These are phyloP conservation scores for Dioscorea alata DNA, from an alignment of 106 monocot genomes.

Conservation along the genomic window DNA sequence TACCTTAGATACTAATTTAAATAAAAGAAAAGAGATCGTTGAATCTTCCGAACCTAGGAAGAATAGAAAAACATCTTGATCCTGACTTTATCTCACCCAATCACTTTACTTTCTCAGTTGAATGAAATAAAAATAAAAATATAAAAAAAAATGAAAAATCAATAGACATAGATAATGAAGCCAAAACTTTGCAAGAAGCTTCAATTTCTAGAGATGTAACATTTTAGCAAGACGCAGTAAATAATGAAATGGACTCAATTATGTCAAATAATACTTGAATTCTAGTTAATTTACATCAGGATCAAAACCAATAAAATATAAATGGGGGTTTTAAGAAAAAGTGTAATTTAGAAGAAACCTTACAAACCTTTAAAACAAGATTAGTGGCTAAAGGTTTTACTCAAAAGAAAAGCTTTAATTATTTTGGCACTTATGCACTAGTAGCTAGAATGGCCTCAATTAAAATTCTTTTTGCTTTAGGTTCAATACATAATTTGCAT, in stretches of 20 bases:
- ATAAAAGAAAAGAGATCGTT: too few relatives aligned
- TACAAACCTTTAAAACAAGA: neutral
- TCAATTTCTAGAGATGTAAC: neutral
- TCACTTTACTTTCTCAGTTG: neutral
- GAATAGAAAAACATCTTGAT: neutral
- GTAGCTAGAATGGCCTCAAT: too few relatives aligned
- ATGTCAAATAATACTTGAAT: constrained; percentile 1
- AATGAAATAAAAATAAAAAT: neutral
- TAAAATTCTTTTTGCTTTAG: too few relatives aligned
- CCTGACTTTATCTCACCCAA: constrained; percentile 8
- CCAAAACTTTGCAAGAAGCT: neutral
- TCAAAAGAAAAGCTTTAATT: too few relatives aligned
- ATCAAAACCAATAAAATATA: neutral
- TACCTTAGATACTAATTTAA: too few relatives aligned
- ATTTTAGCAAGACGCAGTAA: constrained; percentile 6
- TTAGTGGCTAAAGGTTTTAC: neutral
- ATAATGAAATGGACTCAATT: constrained; percentile 11
- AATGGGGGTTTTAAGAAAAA: constrained; percentile 3
- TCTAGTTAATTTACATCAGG: neutral
- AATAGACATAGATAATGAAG: neutral
- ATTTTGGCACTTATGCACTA: too few relatives aligned
- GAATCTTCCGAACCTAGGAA: neutral
- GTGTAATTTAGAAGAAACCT: neutral
- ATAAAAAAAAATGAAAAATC: neutral
- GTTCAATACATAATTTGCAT: too few relatives aligned